Evolutionary conservation across 129 eudicot species (phyloP).

Genomic region (Artemisia argyi): DNA sequence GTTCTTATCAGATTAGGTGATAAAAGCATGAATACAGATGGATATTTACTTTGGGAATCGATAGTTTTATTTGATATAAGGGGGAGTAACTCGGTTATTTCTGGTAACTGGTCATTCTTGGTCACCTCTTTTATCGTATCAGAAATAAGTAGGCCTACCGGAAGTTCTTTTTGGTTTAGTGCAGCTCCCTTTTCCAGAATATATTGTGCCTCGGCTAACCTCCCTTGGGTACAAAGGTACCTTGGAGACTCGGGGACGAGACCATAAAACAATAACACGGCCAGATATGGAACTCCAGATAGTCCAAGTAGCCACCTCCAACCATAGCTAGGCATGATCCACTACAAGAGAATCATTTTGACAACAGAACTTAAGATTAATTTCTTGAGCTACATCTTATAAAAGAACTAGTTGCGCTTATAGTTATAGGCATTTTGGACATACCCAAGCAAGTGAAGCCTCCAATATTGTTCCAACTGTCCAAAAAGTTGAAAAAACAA

Average conservation of each 20-base stretch:
- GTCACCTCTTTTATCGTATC: background rate
- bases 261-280: slow-evolving; percentile 43
- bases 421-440: no score
- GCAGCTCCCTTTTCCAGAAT: slow-evolving; percentile 52
- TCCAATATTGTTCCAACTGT: slow-evolving; percentile 74
- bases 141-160: slow-evolving; percentile 40
- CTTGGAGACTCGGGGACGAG: slow-evolving; percentile 66
- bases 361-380: no score
- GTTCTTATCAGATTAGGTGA: no score
- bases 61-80: no score
- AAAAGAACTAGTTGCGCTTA: no score
- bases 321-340: slow-evolving; percentile 67
- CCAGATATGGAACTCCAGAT: slow-evolving; percentile 59
- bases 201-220: slow-evolving; percentile 40
- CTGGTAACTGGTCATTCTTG: no score
- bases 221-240: slow-evolving; percentile 47
- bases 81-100: no score
- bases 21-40: no score
- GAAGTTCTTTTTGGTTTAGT: slow-evolving; percentile 51
- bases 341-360: slow-evolving; percentile 22
- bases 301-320: slow-evolving; percentile 81
- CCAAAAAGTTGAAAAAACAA: slow-evolving; percentile 72
- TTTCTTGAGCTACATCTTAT: no score
- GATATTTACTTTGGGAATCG: no score
- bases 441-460: slow-evolving; percentile 80